phyloP scores from a whole-genome alignment of 176 grass and related monocot species.

The Tuctoria greenei region DNA sequence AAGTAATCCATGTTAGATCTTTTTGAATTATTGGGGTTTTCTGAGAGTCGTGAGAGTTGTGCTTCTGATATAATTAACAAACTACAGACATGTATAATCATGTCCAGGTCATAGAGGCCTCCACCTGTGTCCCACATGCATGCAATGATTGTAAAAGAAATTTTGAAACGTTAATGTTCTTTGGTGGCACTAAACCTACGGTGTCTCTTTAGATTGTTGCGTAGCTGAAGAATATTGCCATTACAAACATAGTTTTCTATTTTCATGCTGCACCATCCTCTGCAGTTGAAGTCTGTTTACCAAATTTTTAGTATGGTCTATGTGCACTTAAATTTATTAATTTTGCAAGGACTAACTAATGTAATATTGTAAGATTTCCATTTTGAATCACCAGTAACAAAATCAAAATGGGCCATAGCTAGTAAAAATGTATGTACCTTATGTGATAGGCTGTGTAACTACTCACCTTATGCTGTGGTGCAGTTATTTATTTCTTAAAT shows the following conservation, averaged over 20 bases:
- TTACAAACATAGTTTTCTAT: neutral
- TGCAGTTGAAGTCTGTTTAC: neutral
- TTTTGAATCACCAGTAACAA: conserved; percentile 29
- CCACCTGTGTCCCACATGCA: neutral
- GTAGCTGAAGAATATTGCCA: neutral
- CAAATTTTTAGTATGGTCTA: conserved; percentile 9
- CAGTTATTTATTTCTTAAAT: neutral
- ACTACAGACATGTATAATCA: neutral
- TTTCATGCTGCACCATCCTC: neutral
- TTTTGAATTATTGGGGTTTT: neutral
- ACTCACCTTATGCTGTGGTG: neutral
- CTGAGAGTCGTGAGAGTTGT: neutral
- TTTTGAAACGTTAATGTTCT: neutral
- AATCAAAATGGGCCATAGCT: conserved; percentile 7
- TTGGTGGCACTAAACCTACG: neutral
- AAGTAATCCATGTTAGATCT: neutral
- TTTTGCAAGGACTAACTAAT: neutral
- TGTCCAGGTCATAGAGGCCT: neutral
- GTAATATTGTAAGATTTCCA: neutral
- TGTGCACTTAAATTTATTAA: neutral
- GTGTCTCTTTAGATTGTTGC: neutral
- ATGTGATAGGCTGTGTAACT: conserved; percentile 29
- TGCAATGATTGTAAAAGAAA: neutral
- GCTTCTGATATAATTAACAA: neutral
- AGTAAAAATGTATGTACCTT: conserved; percentile 16